These are phyloP conservation scores for Pythium oligandrum DNA, from an alignment of 352 stramenopile species.

Conservation along the genomic window DNA sequence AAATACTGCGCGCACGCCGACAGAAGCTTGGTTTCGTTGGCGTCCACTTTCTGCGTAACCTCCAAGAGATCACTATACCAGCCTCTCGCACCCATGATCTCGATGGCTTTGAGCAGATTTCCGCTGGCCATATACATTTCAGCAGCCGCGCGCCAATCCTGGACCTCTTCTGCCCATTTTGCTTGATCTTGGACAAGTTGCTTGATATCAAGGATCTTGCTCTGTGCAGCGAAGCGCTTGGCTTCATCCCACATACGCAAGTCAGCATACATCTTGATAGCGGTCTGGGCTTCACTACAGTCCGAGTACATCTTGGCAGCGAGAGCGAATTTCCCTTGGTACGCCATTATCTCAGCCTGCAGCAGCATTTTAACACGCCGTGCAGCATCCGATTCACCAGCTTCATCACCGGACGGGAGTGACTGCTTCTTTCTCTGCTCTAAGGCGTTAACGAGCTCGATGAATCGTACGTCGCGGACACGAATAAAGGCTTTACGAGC, in stretches of 20 bases:
- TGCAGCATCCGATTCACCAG: conserved; percentile 25
- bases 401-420: conserved; percentile 23
- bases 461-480: conserved; percentile 88
- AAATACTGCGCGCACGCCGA: conserved; percentile 61
- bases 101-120: conserved; percentile 71
- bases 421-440: conserved; percentile 74
- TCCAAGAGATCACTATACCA: conserved; percentile 86
- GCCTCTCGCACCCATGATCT: conserved; percentile 84
- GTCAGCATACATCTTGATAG: conserved; percentile 93
- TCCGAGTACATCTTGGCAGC: conserved; percentile 88
- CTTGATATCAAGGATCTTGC: conserved; percentile 78
- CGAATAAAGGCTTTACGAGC: conserved; percentile 87
- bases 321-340: conserved; percentile 88
- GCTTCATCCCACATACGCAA: conserved; percentile 93
- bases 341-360: conserved; percentile 90
- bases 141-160: conserved; percentile 88
- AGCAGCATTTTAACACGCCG: conserved; percentile 67
- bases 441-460: conserved; percentile 87
- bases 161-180: conserved; percentile 90
- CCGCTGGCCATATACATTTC: conserved; percentile 90
- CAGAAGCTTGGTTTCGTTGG: conserved; percentile 38
- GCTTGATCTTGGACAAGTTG: conserved; percentile 89
- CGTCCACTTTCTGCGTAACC: conserved; percentile 59
- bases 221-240: conserved; percentile 85
- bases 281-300: conserved; percentile 69